phyloP scores from a whole-genome alignment of 2,329 filamentous ascomycete genomes.

The Phaeosphaeria sp. region DNA sequence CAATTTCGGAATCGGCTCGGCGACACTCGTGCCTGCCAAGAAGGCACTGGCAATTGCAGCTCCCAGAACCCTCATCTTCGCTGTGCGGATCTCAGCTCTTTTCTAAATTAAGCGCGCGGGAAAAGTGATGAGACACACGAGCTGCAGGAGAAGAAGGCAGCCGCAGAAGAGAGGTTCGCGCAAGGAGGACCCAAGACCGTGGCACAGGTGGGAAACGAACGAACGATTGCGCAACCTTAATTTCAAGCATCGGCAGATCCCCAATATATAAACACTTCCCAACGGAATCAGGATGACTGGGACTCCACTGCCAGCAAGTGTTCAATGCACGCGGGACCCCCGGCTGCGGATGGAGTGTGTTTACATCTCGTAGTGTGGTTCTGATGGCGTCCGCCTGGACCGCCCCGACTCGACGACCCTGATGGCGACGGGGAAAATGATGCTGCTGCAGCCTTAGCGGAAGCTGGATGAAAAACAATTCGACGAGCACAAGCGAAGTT shows the following conservation, averaged over 20 bases:
- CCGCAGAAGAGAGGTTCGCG: conserved; percentile 4
- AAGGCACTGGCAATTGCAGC: conserved; percentile 24
- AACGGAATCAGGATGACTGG: conserved; percentile 6
- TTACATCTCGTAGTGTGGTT: neutral
- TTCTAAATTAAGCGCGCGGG: conserved; percentile 6
- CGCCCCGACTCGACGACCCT: conserved; percentile 6
- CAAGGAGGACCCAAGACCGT: conserved; percentile 19
- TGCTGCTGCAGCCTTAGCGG: conserved; percentile 11
- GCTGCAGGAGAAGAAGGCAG: neutral
- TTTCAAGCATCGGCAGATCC: conserved; percentile 17
- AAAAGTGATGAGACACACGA: conserved; percentile 4
- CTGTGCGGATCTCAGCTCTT: conserved; percentile 10
- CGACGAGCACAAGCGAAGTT: conserved; percentile 2
- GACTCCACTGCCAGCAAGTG: conserved; percentile 2
- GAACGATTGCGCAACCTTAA: conserved; percentile 17
- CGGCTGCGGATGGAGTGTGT: conserved; percentile 5
- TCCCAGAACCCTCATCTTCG: conserved; percentile 20
- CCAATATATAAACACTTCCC: conserved; percentile 14
- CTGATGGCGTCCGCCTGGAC: conserved; percentile 20
- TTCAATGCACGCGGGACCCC: conserved; percentile 4
- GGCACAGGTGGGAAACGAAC: conserved; percentile 10
- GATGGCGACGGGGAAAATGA: conserved; percentile 2
- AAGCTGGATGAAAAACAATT: neutral
- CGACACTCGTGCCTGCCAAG: conserved; percentile 19
- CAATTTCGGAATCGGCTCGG: conserved; percentile 27